Base-by-base conservation (phyloP, 2,329 filamentous ascomycete genomes). In the Fusarium sp. region DNA sequence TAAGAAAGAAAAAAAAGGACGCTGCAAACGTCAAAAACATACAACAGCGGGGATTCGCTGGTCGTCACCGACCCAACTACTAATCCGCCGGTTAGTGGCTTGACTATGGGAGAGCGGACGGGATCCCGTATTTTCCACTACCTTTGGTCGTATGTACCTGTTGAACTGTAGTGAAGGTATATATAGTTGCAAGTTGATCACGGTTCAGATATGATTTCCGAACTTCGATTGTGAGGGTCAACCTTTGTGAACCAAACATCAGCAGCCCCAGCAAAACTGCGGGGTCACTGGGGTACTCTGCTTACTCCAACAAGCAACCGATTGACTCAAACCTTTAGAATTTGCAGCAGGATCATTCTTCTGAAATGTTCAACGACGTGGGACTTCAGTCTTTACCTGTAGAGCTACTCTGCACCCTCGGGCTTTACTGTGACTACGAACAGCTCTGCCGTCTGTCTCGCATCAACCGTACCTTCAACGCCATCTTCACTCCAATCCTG, bases 11-110 rank as follows among this genome's bases (percentile, higher is more conserved):
- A 12, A 24, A 42, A 42, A 42, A 42, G 15, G 13, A 4, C 11
- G 5, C 18, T 4, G n/a, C 18, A 42, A 42, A 10, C 21, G 13
- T 2, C 39, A 42, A 42, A 42, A 42, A 42, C 39, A 42, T 42
- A 42, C 39, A 42, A 42, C 39, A 42, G 39, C 39, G 39, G 39
- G 39, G 39, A 42, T 42, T 42, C 39, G 39, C 39, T 42, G 39
- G 39, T 42, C 39, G 39, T 43, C 41, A 43, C 41, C 41, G 41
- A 42, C 39, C 39, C 39, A 42, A 42, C 39, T 42, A 42, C 39
- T 42, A 42, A 42, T 42, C 39, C 39, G 39, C 39, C 39, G 39
- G 39, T 26, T 42, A 42, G 39, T 42, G 39, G 39, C 39, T 42
- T 42, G 39, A 42, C 39, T 26, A 43, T 43, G 41, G 41, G 41